Conservation (phyloP, 192 early-diverging fungal genomes). For the Linnemannia zychae region DNA sequence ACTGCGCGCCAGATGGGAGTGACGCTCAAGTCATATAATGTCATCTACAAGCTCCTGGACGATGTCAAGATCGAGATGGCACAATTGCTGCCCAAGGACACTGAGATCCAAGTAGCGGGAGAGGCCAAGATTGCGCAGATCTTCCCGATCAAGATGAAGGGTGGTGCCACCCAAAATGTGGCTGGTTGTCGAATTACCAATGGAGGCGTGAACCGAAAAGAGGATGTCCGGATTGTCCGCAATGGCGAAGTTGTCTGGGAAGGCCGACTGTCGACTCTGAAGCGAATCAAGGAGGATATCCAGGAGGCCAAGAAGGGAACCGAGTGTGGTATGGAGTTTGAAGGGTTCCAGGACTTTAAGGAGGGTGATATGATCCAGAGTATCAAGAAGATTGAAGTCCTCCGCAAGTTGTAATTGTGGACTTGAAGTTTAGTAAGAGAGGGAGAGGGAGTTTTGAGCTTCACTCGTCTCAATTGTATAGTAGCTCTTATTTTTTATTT, state of each 20-base stretch:
- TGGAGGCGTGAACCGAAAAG: conserved; percentile 74
- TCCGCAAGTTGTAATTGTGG: conserved; percentile 34
- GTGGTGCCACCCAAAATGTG: conserved; percentile 75
- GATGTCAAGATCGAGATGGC: conserved; percentile 84
- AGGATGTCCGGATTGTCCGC: conserved; percentile 77
- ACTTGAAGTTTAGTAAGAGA: background rate
- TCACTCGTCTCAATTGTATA: background rate
- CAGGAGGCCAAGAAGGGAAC: conserved; percentile 92
- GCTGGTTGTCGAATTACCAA: conserved; percentile 89
- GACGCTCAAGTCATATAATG: conserved; percentile 75
- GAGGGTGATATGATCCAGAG: conserved; percentile 89
- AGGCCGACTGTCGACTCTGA: conserved; percentile 83
- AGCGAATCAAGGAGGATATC: conserved; percentile 93
- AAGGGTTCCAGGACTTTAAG: conserved; percentile 81
- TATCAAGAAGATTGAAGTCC: conserved; percentile 60
- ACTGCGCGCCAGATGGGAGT: conserved; percentile 75
- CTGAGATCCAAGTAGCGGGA: conserved; percentile 83
- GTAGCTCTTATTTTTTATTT: background rate
- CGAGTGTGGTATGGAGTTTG: conserved; percentile 96
- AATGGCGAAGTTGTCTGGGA: conserved; percentile 77
- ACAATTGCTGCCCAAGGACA: conserved; percentile 82
- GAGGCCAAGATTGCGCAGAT: conserved; percentile 89
- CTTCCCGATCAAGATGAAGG: conserved; percentile 89
- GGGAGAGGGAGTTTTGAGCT: background rate
- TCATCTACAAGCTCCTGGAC: conserved; percentile 97